Base-by-base conservation (phyloP, 495 filamentous ascomycete genomes). In the Hypoxylon subgilvum region DNA sequence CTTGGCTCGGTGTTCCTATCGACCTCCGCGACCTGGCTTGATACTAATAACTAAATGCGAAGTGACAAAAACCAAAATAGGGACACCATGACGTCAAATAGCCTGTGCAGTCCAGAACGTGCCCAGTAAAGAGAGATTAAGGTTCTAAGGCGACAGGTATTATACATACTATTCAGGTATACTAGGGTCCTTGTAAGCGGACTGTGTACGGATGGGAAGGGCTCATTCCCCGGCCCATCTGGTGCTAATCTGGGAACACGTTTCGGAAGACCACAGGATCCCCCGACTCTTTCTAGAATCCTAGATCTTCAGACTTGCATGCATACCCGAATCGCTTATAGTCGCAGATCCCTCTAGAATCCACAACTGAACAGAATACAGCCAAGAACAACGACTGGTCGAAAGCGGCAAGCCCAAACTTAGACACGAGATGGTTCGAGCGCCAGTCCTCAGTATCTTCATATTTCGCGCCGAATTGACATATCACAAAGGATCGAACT, bases 211-310 rank as follows among this genome's bases (percentile, higher is more conserved):
- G 44, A 28, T 38, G 28, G 34, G 52, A 53, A 45, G 44, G 32
- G 30, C 19, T 28, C 21, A 22, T 44, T 38, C 56, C 35, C 43
- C 50, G 57, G 30, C 28, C 23, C 23, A 12, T 49, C 28, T 41
- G 32, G 41, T 41, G 48, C 35, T 63, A 53, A 63, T 53, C 54
- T 59, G 48, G 61, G 50, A 58, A 59, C 61, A 59, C 50, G 61
- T 52, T 42, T 44, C 10, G 32, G 44, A 27, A 51, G 43, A 13
- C 52, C 50, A 52, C 35, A 41, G 36, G 53, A 39, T 28, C 17
- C 42, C 28, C 30, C 28, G 31, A 31, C 21, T 40, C 44, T 34
- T 30, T 30, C 10, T 30, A 5, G 31, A 44, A 55, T 59, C 54
- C 39, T 51, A 44, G 31, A 44, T 31, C 9, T 41, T 17, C 42